Percentiles rank a stretch among this genome's conserved stretches.
Evolutionary conservation across 2,329 filamentous ascomycete genomes (phyloP).

Genomic region (Colletotrichum sansevieriae): DNA sequence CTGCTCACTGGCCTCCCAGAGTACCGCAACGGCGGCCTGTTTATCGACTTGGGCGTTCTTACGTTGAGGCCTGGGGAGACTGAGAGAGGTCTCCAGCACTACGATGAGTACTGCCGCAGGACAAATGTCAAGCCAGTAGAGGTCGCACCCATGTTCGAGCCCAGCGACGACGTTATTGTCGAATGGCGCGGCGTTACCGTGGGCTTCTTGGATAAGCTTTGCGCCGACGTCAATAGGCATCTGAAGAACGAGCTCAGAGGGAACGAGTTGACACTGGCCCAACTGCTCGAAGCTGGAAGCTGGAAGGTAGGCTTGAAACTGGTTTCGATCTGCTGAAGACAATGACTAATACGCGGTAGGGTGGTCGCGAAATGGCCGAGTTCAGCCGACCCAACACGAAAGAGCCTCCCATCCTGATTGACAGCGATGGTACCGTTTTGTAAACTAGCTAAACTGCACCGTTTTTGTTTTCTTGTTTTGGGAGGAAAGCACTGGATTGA

Average conservation of each 20-base stretch:
- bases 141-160: conserved; percentile 64
- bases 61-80: conserved; percentile 61
- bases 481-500: conserved; percentile 35
- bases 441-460: conserved; percentile 56
- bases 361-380: conserved; percentile 94
- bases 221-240: conserved; percentile 63
- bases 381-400: conserved; percentile 96
- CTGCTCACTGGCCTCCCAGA: conserved; percentile 77
- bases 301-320: conserved; percentile 82
- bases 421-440: conserved; percentile 97
- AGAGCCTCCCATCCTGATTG: conserved; percentile 94
- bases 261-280: conserved; percentile 81
- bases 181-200: conserved; percentile 73
- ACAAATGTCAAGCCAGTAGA: conserved; percentile 72
- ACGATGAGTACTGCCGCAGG: conserved; percentile 75
- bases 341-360: conserved; percentile 60
- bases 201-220: conserved; percentile 66
- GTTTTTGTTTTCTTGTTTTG: not conserved
- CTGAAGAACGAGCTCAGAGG: conserved; percentile 75
- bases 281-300: conserved; percentile 94
- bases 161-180: conserved; percentile 68
- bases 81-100: conserved; percentile 58
- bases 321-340: not conserved
- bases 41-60: conserved; percentile 70
- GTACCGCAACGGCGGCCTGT: conserved; percentile 79